Evolutionary conservation across 2,329 filamentous ascomycete genomes (phyloP).

Genomic region (Monosporascus sp.): DNA sequence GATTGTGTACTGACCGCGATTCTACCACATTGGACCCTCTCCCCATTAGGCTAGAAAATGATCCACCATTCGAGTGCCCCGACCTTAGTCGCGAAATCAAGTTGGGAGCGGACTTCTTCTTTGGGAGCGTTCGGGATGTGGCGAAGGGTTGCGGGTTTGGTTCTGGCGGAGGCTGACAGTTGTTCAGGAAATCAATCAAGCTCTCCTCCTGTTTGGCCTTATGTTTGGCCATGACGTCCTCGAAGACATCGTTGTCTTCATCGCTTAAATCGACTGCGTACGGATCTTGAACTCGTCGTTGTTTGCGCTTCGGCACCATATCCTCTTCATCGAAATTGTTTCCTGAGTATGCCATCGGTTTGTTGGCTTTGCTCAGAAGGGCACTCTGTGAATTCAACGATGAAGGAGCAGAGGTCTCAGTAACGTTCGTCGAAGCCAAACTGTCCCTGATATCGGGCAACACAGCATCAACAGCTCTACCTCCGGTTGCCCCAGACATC

Average conservation of each 20-base stretch:
- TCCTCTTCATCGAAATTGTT: slow-evolving; percentile 45
- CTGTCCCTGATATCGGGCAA: slow-evolving; percentile 52
- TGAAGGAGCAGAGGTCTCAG: slow-evolving; percentile 56
- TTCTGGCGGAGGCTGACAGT: slow-evolving; percentile 59
- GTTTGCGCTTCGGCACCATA: slow-evolving; percentile 66
- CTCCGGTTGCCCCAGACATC: slow-evolving; percentile 49
- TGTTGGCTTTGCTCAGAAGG: slow-evolving; percentile 46
- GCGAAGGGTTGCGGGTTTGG: slow-evolving; percentile 32
- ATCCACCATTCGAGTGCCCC: slow-evolving; percentile 23
- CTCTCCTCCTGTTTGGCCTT: slow-evolving; percentile 55
- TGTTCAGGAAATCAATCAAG: slow-evolving; percentile 68
- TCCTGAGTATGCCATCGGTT: slow-evolving; percentile 26
- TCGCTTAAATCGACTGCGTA: slow-evolving; percentile 87
- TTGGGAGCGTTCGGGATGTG: slow-evolving; percentile 36
- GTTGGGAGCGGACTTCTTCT: slow-evolving; percentile 60
- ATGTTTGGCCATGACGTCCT: slow-evolving; percentile 40
- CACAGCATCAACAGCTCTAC: slow-evolving; percentile 52
- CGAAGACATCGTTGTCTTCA: slow-evolving; percentile 54
- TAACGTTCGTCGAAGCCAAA: slow-evolving; percentile 51
- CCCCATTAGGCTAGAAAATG: slow-evolving; percentile 15
- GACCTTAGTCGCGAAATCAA: slow-evolving; percentile 54
- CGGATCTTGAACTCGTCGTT: slow-evolving; percentile 75
- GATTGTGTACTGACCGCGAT: slow-evolving; percentile 34
- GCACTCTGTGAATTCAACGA: slow-evolving; percentile 72
- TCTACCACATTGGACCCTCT: slow-evolving; percentile 25